Base-by-base conservation (phyloP, 2,329 filamentous ascomycete species). In the Bipolaris oryzae region DNA sequence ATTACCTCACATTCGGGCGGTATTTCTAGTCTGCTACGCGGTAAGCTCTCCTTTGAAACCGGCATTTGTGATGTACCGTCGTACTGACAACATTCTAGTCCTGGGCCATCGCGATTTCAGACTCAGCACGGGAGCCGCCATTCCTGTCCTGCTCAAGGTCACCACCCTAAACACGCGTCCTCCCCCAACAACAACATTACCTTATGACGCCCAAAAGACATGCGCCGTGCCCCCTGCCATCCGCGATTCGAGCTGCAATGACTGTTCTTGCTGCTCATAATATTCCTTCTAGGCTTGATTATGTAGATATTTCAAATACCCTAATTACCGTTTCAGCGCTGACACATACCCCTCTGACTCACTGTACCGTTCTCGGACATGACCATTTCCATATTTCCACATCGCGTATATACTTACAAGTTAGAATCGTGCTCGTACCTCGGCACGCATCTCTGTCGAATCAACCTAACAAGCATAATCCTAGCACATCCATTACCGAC, bases 81-180 rank as follows among this genome's bases (percentile, higher is more conserved):
- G 15, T 45, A 6, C 59, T 62, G 53, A 65, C 20, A 1, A 16
- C 5, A 6, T 4, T 1, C 31, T 13, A 69, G 85, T 85, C 0
- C 74, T 90, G 3, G 82, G 82, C 48, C 88, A 91, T 66, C 81
- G 82, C n/a, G 61, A 75, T 2, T 91, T 90, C 69, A 72, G 77
- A 2, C 77, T 91, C 11, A 79, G 78, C n/a, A 91, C 89, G 0
- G 88, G 89, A 7, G 83, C 86, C 55, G 83, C 88, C 7, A 87
- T 91, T 25, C 87, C 88, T 0, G 86, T 89, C 2, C 79, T 91
- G 1, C 83, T 91, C 33, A 85, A 84, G 73, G 86, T 84, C 1
- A 80, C 84, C 63, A 82, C 76, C 1, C 51, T 80, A 6, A 68
- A 71, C 18, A 71, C 70, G 15, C 52, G 65, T 5, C 61, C 61